Conservation (phyloP, 345 rosid genomes). For the Zanthoxylum bungeanum region DNA sequence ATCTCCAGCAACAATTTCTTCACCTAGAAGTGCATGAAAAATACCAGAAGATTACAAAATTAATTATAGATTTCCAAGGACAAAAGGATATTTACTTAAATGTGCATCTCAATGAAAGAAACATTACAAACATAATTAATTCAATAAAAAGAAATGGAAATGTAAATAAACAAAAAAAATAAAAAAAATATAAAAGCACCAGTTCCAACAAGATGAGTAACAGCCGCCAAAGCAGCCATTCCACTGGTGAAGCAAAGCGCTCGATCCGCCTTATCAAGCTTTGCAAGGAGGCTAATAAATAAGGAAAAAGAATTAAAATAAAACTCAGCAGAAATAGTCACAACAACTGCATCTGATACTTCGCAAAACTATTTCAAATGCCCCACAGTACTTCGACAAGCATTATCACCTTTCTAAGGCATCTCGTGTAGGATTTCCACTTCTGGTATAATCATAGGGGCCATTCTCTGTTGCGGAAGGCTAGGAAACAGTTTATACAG, state of each 20-base stretch:
- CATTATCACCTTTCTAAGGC: slow-evolving; percentile 62
- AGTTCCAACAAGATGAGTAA: slow-evolving; percentile 59
- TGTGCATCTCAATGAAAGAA: not conserved
- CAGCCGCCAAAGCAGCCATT: slow-evolving; percentile 96
- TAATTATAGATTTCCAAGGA: not conserved
- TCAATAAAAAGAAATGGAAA: not conserved
- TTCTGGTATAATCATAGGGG: slow-evolving; percentile 92
- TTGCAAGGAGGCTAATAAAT: slow-evolving; percentile 67
- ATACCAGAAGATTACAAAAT: not conserved
- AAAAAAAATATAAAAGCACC: slow-evolving; percentile 36
- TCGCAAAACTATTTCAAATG: slow-evolving; percentile 8
- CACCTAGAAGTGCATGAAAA: slow-evolving; percentile 39
- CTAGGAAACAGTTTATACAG: slow-evolving; percentile 36
- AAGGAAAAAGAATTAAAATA: not conserved
- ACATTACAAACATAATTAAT: not conserved
- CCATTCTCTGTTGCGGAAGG: slow-evolving; percentile 79
- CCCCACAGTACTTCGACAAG: not conserved
- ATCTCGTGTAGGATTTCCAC: slow-evolving; percentile 95
- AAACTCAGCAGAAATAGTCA: not conserved
- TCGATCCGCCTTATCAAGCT: slow-evolving; percentile 93
- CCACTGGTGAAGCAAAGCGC: slow-evolving; percentile 97
- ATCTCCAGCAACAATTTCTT: slow-evolving; percentile 92
- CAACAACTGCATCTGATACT: not conserved
- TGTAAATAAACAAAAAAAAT: not conserved
- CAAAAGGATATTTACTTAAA: not conserved